phyloP scores from a whole-genome alignment of 176 grass and related monocot genomes.

The Miscanthus lutarioriparius region DNA sequence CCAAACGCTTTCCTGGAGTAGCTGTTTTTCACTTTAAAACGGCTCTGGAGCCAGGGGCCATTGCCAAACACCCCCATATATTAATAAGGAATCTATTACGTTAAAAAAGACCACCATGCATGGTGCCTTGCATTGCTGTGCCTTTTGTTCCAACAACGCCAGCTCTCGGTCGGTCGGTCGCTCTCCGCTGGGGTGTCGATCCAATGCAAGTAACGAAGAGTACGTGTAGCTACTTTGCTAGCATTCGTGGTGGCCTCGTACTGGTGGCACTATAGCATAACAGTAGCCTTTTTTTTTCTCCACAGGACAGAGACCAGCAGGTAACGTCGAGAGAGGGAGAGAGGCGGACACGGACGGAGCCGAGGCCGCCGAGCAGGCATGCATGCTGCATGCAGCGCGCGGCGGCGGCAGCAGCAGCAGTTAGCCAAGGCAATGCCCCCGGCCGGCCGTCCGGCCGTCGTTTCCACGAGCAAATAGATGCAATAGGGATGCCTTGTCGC shows the following conservation, averaged over 20 bases:
- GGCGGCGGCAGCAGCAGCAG: not conserved
- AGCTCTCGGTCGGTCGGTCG: too few species aligned
- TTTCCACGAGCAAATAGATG: constrained; percentile 59
- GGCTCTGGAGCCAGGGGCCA: too few species aligned
- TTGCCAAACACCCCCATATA: too few species aligned
- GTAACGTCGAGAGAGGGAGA: not conserved
- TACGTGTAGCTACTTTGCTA: not conserved
- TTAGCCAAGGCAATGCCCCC: too few species aligned
- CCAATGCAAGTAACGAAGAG: not conserved
- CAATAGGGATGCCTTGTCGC: constrained; percentile 49
- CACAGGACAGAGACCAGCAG: not conserved
- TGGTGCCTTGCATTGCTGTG: not conserved
- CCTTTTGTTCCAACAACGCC: too few species aligned
- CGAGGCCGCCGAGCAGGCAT: not conserved
- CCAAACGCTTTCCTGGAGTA: too few species aligned
- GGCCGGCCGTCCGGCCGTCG: not conserved
- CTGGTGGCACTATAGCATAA: constrained; percentile 44
- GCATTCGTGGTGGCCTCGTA: constrained; percentile 20
- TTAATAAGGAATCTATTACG: too few species aligned
- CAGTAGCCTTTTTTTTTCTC: not conserved
- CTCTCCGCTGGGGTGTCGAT: too few species aligned
- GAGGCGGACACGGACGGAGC: too few species aligned
- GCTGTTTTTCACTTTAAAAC: too few species aligned
- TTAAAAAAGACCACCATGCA: too few species aligned
- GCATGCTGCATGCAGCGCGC: not conserved